Percentiles rank a stretch among this genome's conserved stretches.
phyloP scores from a whole-genome alignment of 116 monocot genomes.

The Thalassia testudinum region DNA sequence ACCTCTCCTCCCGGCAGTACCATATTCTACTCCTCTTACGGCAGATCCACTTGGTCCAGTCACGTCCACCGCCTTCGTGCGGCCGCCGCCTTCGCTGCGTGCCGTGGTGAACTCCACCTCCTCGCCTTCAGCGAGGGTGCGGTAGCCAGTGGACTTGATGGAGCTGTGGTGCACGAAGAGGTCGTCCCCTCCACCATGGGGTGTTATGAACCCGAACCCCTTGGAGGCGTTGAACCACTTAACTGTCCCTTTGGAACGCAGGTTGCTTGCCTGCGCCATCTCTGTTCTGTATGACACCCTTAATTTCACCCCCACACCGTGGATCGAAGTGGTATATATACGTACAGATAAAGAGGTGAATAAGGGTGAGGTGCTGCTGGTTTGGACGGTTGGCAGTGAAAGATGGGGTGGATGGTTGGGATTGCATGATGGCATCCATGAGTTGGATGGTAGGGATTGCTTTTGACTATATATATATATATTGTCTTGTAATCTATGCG shows the following conservation, averaged over 20 bases:
- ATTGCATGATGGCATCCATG: too few relatives aligned
- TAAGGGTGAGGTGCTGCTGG: too few relatives aligned
- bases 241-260: constrained; percentile 14
- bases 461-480: too few relatives aligned
- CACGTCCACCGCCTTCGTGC: constrained; percentile 28
- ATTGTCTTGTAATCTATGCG: too few relatives aligned
- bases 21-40: constrained; percentile 8
- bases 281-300: too few relatives aligned
- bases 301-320: too few relatives aligned
- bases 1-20: constrained; percentile 5
- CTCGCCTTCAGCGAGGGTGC: constrained; percentile 19
- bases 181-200: constrained; percentile 21
- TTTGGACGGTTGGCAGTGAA: too few relatives aligned
- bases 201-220: constrained; percentile 36
- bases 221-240: constrained; percentile 33
- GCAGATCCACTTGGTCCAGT: constrained; percentile 18
- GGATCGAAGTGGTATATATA: too few relatives aligned
- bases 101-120: constrained; percentile 15
- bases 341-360: too few relatives aligned
- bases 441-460: too few relatives aligned
- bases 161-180: constrained; percentile 34
- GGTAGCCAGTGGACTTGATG: constrained; percentile 27
- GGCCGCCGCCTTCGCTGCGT: constrained; percentile 17
- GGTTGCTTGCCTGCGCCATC: constrained; percentile 1
- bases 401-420: too few relatives aligned